A percentile compares a stretch with the other conserved stretches of the same genome.
phyloP scores from a whole-genome alignment of 2,329 filamentous ascomycete genomes.

The Lasiodiplodia sp. region DNA sequence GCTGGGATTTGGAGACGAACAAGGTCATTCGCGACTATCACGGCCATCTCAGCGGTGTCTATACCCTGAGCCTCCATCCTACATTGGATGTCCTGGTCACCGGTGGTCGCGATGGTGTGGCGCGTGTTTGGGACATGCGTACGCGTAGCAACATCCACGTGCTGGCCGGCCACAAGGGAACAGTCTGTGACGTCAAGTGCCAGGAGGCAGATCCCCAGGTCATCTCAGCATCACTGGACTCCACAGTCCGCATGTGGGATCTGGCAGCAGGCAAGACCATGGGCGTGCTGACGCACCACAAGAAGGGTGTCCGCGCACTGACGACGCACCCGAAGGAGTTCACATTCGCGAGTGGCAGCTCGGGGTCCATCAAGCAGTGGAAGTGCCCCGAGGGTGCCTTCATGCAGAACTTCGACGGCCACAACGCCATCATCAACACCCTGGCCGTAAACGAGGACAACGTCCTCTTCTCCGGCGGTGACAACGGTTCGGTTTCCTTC shows the following conservation, averaged over 20 bases:
- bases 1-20: slow-evolving; percentile 99
- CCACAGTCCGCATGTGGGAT: slow-evolving; percentile 92
- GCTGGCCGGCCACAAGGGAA: slow-evolving; percentile 86
- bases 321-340: slow-evolving; percentile 90
- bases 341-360: slow-evolving; percentile 92
- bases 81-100: slow-evolving; percentile 95
- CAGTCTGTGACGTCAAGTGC: slow-evolving; percentile 86
- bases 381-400: slow-evolving; percentile 97
- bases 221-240: slow-evolving; percentile 90
- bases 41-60: slow-evolving; percentile 94
- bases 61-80: slow-evolving; percentile 90
- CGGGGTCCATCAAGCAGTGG: slow-evolving; percentile 98
- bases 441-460: slow-evolving; percentile 93
- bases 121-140: slow-evolving; percentile 97
- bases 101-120: slow-evolving; percentile 91
- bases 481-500: slow-evolving; percentile 96
- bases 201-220: slow-evolving; percentile 97
- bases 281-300: slow-evolving; percentile 96
- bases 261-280: slow-evolving; percentile 95
- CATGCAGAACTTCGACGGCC: slow-evolving; percentile 98
- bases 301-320: slow-evolving; percentile 90
- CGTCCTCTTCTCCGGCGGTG: slow-evolving; percentile 90
- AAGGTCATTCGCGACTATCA: slow-evolving; percentile 98
- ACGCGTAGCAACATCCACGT: slow-evolving; percentile 96
- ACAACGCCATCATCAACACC: slow-evolving; percentile 96